Percentiles rank a stretch among this genome's conserved stretches.
These are phyloP conservation scores for Cyathus olla DNA, from an alignment of 1,284 basidiomycete species.

Conservation along the genomic window DNA sequence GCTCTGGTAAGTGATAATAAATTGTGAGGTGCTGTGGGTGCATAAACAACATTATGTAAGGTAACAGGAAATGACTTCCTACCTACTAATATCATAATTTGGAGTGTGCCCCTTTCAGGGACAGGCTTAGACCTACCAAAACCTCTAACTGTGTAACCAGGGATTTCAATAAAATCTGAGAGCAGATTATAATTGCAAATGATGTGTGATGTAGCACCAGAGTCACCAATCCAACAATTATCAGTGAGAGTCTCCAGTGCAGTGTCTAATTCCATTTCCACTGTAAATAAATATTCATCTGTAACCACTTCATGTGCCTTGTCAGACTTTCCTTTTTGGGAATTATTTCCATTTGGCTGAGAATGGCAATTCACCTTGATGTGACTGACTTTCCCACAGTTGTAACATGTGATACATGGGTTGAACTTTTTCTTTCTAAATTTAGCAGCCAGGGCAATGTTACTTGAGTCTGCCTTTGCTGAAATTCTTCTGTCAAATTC, in stretches of 20 bases:
- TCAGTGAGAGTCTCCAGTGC: not conserved
- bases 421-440: not conserved
- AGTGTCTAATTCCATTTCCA: not conserved
- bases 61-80: not conserved
- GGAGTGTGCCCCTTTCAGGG: not conserved
- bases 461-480: not conserved
- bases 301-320: not conserved
- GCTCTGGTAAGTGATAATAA: not conserved
- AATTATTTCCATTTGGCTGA: not conserved
- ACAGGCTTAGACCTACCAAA: not conserved
- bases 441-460: not conserved
- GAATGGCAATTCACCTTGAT: conserved; percentile 9
- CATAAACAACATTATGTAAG: not conserved
- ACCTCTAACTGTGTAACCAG: not conserved
- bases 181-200: not conserved
- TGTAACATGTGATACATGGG: not conserved
- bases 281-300: not conserved
- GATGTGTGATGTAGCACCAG: not conserved
- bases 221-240: not conserved
- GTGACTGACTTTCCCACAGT: not conserved
- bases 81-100: not conserved
- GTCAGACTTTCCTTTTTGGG: not conserved
- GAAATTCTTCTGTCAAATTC: not conserved
- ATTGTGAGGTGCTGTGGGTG: not conserved
- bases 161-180: not conserved